Conservation (phyloP, 768 basidiomycete genomes). For the Lactifluus piperatus region DNA sequence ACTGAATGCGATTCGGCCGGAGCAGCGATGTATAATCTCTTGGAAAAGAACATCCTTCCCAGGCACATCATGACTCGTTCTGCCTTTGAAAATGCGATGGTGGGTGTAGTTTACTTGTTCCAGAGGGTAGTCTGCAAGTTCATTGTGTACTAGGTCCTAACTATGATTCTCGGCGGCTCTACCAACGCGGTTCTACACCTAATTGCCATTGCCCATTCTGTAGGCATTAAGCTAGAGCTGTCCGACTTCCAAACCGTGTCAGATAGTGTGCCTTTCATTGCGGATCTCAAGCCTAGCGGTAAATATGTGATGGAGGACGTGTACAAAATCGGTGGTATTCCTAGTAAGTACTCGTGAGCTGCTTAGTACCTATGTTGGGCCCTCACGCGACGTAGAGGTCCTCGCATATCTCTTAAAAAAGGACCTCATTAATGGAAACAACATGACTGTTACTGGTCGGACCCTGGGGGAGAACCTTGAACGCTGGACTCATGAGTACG, state of each 20-base stretch:
- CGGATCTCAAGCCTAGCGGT: slow-evolving; percentile 94
- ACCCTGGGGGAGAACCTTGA: slow-evolving; percentile 91
- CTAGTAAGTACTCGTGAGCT: slow-evolving; percentile 48
- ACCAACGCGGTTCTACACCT: slow-evolving; percentile 97
- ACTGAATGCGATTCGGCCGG: slow-evolving; percentile 79
- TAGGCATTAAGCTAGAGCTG: slow-evolving; percentile 78
- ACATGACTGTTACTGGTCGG: slow-evolving; percentile 83
- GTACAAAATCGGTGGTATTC: slow-evolving; percentile 91
- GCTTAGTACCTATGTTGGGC: not conserved
- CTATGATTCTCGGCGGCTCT: slow-evolving; percentile 95
- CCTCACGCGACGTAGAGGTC: slow-evolving; percentile 46
- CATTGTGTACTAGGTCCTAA: slow-evolving; percentile 57
- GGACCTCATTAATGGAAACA: slow-evolving; percentile 83
- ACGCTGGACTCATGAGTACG: slow-evolving; percentile 73
- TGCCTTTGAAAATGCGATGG: slow-evolving; percentile 98
- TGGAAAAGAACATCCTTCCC: slow-evolving; percentile 88
- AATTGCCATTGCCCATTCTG: slow-evolving; percentile 94
- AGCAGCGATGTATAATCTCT: slow-evolving; percentile 71
- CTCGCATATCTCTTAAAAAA: slow-evolving; percentile 80
- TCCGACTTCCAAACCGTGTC: slow-evolving; percentile 94
- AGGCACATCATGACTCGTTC: slow-evolving; percentile 94
- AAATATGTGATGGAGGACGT: slow-evolving; percentile 99
- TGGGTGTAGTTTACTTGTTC: slow-evolving; percentile 26
- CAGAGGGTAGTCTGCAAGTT: not conserved
- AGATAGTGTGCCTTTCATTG: slow-evolving; percentile 88